Percentiles rank a stretch among this genome's conserved stretches.
Conservation (phyloP, 306 rosid genomes). For the Trifolium fragiferum region DNA sequence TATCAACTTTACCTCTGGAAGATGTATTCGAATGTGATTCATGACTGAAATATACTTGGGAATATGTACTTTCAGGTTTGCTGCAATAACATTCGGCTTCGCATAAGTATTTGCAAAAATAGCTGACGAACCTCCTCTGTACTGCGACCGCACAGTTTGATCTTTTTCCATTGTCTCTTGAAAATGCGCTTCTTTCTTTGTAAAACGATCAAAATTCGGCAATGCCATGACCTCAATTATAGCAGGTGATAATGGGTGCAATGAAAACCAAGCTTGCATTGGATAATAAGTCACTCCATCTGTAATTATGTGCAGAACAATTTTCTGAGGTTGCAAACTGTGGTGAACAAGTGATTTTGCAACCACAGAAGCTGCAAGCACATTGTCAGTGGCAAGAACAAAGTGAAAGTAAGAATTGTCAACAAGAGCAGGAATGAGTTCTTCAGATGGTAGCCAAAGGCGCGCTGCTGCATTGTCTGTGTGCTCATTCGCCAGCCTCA, state of each 20-base stretch:
- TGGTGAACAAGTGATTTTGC: constrained; percentile 79
- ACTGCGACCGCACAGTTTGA: constrained; percentile 69
- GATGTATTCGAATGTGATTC: constrained; percentile 93
- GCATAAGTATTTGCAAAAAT: constrained; percentile 77
- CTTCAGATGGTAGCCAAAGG: constrained; percentile 90
- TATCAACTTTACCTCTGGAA: constrained; percentile 78
- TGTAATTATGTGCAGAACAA: constrained; percentile 89
- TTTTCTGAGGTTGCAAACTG: constrained; percentile 65
- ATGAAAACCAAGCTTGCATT: constrained; percentile 98
- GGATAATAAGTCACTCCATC: constrained; percentile 87
- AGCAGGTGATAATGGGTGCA: constrained; percentile 83
- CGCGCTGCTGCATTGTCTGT: constrained; percentile 86
- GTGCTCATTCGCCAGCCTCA: constrained; percentile 83
- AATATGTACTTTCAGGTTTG: constrained; percentile 86
- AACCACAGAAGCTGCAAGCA: constrained; percentile 91
- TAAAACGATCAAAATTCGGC: constrained; percentile 93
- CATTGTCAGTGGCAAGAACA: constrained; percentile 93
- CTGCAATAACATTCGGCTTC: constrained; percentile 76
- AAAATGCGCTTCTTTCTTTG: constrained; percentile 91
- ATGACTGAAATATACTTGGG: constrained; percentile 94
- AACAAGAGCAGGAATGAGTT: constrained; percentile 82
- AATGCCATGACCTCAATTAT: constrained; percentile 91
- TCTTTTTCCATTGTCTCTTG: constrained; percentile 95
- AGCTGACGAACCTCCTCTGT: constrained; percentile 90
- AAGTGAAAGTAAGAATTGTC: constrained; percentile 83